phyloP scores from a whole-genome alignment of 148 eudicot genomes.

The Vaccinium darrowii region DNA sequence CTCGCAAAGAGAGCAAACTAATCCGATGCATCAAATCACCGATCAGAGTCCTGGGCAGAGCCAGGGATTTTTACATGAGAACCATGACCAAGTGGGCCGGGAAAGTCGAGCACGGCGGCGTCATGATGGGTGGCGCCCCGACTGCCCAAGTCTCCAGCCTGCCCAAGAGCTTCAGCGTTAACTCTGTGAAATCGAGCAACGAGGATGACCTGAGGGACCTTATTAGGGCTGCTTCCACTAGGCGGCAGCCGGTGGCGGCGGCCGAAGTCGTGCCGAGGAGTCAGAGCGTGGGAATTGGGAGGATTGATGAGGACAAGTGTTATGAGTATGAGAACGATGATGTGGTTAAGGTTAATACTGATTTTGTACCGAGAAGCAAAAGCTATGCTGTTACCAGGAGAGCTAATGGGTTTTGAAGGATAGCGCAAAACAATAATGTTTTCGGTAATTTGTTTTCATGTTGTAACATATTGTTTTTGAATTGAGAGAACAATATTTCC shows the following conservation, averaged over 20 bases:
- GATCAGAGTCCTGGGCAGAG: slow-evolving; percentile 26
- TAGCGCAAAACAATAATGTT: background rate
- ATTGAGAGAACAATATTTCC: too few species aligned
- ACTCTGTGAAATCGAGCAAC: slow-evolving; percentile 11
- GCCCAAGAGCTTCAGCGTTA: slow-evolving; percentile 40
- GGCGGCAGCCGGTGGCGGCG: slow-evolving; percentile 6
- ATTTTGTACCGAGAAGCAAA: background rate
- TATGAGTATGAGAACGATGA: slow-evolving; percentile 8
- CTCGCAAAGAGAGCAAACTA: slow-evolving; percentile 18
- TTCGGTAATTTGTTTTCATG: background rate
- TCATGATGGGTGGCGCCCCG: slow-evolving; percentile 26
- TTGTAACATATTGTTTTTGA: background rate
- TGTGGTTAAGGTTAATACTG: background rate
- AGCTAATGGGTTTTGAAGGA: background rate
- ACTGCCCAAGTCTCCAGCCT: slow-evolving; percentile 27
- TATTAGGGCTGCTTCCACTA: slow-evolving; percentile 33
- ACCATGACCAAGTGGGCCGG: slow-evolving; percentile 37
- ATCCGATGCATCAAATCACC: slow-evolving; percentile 31
- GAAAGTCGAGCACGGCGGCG: slow-evolving; percentile 15
- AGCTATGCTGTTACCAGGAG: slow-evolving; percentile 13
- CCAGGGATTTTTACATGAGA: slow-evolving; percentile 35
- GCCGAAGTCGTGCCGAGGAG: slow-evolving; percentile 27
- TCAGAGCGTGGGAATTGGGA: slow-evolving; percentile 30
- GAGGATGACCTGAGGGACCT: slow-evolving; percentile 38
- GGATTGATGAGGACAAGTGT: slow-evolving; percentile 20